Evolutionary conservation across 257 asterid genomes (phyloP).

Genomic region (Solanum paucissectum): DNA sequence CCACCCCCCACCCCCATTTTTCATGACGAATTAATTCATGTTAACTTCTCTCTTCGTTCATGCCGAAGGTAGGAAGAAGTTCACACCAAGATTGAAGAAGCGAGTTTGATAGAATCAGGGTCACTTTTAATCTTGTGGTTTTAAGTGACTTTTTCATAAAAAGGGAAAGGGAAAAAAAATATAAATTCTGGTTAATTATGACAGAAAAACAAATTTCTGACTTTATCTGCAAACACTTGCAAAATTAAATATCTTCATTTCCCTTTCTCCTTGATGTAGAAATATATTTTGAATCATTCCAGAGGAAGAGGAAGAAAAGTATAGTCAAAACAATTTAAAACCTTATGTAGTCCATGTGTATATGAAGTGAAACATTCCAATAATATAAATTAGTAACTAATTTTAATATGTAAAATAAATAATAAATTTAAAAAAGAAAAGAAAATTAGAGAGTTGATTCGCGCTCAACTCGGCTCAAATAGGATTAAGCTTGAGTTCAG

Average conservation of each 20-base stretch:
- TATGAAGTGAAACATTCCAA: neutral
- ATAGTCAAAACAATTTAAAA: neutral
- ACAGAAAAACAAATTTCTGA: neutral
- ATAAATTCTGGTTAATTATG: neutral
- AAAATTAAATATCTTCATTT: neutral
- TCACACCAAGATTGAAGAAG: too few species aligned
- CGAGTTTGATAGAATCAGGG: too few species aligned
- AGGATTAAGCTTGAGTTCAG: neutral
- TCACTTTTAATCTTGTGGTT: neutral
- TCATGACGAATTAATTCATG: neutral
- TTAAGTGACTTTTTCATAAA: neutral
- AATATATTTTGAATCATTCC: neutral
- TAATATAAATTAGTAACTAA: neutral
- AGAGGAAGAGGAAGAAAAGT: neutral
- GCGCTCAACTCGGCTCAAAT: neutral
- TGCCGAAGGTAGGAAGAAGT: too few species aligned
- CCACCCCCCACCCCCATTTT: too few species aligned
- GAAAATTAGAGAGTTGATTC: neutral
- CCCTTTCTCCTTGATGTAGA: neutral
- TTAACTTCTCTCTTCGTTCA: too few species aligned
- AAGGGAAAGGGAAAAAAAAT: too few species aligned
- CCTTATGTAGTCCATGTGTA: neutral
- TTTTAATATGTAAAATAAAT: neutral
- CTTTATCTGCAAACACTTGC: neutral
- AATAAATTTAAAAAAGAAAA: neutral